Percentiles rank a stretch among this genome's conserved stretches.
These are phyloP conservation scores for Cajanus cajan DNA, from an alignment of 306 rosid species.

Conservation along the genomic window DNA sequence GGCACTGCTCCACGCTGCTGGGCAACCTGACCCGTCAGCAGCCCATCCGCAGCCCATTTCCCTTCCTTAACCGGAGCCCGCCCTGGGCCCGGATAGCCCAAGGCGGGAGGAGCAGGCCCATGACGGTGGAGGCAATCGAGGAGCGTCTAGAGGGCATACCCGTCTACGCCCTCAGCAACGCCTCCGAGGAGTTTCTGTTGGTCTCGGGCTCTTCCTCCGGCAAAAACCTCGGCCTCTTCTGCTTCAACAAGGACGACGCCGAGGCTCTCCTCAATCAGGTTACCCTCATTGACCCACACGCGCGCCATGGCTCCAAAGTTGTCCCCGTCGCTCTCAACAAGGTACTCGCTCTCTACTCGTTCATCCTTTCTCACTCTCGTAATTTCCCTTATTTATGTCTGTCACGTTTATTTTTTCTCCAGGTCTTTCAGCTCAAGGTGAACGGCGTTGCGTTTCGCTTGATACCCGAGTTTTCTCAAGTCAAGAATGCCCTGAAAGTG, in stretches of 20 bases:
- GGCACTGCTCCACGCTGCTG: not conserved
- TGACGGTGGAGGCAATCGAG: slow-evolving; percentile 70
- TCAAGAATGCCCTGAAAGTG: slow-evolving; percentile 69
- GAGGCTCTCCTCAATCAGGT: slow-evolving; percentile 73
- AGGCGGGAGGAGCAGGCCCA: slow-evolving; percentile 4
- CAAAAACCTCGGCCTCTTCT: slow-evolving; percentile 74
- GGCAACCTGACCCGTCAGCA: slow-evolving; percentile 3
- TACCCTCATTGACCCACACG: slow-evolving; percentile 53
- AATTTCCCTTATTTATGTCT: not conserved
- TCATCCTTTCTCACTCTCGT: not conserved
- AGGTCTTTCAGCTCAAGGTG: slow-evolving; percentile 90
- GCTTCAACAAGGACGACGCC: slow-evolving; percentile 86
- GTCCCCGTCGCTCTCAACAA: slow-evolving; percentile 85
- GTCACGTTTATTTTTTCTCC: not conserved
- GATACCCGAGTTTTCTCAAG: slow-evolving; percentile 81
- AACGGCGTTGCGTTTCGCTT: slow-evolving; percentile 87
- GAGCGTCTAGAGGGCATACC: slow-evolving; percentile 85
- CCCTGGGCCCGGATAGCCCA: slow-evolving; percentile 65
- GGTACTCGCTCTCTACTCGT: slow-evolving; percentile 31
- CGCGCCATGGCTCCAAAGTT: slow-evolving; percentile 73
- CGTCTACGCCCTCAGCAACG: slow-evolving; percentile 87
- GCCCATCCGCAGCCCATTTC: not conserved
- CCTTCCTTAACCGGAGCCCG: not conserved
- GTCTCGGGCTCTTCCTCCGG: slow-evolving; percentile 68
- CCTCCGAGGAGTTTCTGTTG: slow-evolving; percentile 73